Evolutionary conservation across 371 early-diverging fungal species (phyloP), one percentile per base, ranked within the genome.

Genomic region (Mortierella sp.): DNA sequence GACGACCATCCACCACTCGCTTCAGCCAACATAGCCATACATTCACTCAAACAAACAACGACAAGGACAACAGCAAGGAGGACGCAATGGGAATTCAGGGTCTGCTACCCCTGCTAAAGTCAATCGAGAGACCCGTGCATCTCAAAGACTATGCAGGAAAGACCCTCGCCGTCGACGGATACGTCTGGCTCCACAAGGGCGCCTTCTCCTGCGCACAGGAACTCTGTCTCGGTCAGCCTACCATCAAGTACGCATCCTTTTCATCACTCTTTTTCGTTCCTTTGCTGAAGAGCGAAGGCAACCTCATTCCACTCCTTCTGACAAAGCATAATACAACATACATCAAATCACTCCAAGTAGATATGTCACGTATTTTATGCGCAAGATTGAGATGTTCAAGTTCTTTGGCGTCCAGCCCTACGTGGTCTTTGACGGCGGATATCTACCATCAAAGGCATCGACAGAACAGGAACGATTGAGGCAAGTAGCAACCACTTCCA

Each of bases 381-480:
- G 91, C 43, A 89, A 92, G 71, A 92, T 98, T 5, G 87, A 88
- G 1, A 90, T 96, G 89, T 89, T 99, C 41, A 84, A 89, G 44
- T 87, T 92, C 79, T 87, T 93, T 82, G 90, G 90, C n/a, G 93
- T 99, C 27, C 91, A 79, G 29, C 99, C 99, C 0, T 82, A 96
- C 44, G 87, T 99, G 70, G 99, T 99, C 5, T 99, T 99, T 90
- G 99, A 99, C 88, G 99, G 99, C 43, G 97, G 96, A 21, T 89
- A 89, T 56, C 89, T 99, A 11, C 98, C 98, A 0, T 92, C 96
- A 58, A 99, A 99, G 85, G 81, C 88, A 29, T 80, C 76, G 14
- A 99, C 99, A 1, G 96, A 96, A 80, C 79, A 88, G 24, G 93
- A 95, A 43, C 92, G 99, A 24, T 71, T 74, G 5, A 44, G 65